Percentiles rank a stretch among this genome's conserved stretches.
phyloP scores from a whole-genome alignment of 306 rosid species.

The Neltuma alba region DNA sequence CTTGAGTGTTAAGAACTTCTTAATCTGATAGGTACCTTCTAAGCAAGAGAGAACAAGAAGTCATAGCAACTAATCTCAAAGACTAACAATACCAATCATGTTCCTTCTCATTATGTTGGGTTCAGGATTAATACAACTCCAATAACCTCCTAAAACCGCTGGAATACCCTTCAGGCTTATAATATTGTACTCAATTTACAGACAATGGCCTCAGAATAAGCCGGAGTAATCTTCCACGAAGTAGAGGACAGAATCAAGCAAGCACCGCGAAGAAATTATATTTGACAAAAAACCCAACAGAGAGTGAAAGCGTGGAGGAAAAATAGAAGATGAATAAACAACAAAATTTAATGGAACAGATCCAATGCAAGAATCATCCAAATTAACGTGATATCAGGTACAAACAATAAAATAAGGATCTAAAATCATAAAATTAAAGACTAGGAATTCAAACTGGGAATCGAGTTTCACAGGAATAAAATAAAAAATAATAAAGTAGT shows the following conservation, averaged over 20 bases:
- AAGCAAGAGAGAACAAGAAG: slow-evolving; percentile 7
- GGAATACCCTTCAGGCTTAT: background rate
- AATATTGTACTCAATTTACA: background rate
- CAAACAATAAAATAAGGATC: slow-evolving; percentile 19
- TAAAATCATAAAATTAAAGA: slow-evolving; percentile 32
- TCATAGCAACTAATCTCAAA: background rate
- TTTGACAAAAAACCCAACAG: background rate
- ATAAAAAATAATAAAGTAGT: background rate
- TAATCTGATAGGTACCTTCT: background rate
- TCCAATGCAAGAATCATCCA: slow-evolving; percentile 47
- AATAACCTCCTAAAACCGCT: background rate
- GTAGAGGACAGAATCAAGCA: slow-evolving; percentile 19
- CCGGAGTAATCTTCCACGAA: background rate
- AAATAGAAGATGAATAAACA: slow-evolving; percentile 14
- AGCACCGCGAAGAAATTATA: background rate
- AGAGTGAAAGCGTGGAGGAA: background rate
- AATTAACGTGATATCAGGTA: slow-evolving; percentile 8
- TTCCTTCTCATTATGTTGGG: slow-evolving; percentile 1
- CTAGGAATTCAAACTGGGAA: slow-evolving; percentile 26
- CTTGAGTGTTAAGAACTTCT: background rate
- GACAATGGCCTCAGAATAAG: background rate
- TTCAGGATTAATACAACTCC: slow-evolving; percentile 10
- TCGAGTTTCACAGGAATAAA: background rate
- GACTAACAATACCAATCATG: background rate
- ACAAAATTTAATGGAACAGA: slow-evolving; percentile 48